A percentile compares a stretch with the other conserved stretches of the same genome.
Conservation (phyloP, 2,329 filamentous ascomycete species). For the Lasiodiplodia hormozganensis region DNA sequence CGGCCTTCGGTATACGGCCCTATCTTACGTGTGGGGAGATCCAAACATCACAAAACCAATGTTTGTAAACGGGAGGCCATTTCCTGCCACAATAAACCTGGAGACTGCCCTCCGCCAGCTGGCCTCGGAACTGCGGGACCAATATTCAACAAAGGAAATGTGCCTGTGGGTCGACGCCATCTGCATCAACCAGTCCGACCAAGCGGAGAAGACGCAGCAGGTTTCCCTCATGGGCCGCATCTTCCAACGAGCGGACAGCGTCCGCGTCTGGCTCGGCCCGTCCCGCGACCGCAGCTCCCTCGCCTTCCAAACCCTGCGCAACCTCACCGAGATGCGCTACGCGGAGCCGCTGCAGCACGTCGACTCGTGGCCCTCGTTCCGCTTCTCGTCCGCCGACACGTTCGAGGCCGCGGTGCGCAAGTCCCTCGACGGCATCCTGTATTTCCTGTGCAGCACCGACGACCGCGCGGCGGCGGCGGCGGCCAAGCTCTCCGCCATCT, state of each 20-base stretch:
- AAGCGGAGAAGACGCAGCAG: slow-evolving; percentile 29
- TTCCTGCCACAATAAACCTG: slow-evolving; percentile 28
- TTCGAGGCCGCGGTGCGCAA: not conserved
- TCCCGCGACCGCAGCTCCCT: slow-evolving; percentile 29
- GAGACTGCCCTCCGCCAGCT: slow-evolving; percentile 20
- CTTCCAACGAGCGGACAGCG: slow-evolving; percentile 8
- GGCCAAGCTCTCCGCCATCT: not conserved
- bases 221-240: slow-evolving; percentile 25
- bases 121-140: slow-evolving; percentile 4
- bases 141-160: not conserved
- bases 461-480: too few relatives aligned
- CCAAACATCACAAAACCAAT: slow-evolving; percentile 24
- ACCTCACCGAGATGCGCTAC: not conserved
- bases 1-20: slow-evolving; percentile 25
- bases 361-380: not conserved
- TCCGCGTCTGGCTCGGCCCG: slow-evolving; percentile 31
- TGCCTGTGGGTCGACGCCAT: slow-evolving; percentile 31
- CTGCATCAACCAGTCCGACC: slow-evolving; percentile 30
- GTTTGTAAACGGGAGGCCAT: slow-evolving; percentile 16
- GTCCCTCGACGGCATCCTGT: not conserved
- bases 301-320: slow-evolving; percentile 27
- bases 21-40: slow-evolving; percentile 32
- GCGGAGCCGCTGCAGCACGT: not conserved
- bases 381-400: not conserved
- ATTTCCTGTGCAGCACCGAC: not conserved